Percentiles rank a stretch among this genome's conserved stretches.
phyloP scores from a whole-genome alignment of 164 flowering plant species.

The Brasenia schreberi region DNA sequence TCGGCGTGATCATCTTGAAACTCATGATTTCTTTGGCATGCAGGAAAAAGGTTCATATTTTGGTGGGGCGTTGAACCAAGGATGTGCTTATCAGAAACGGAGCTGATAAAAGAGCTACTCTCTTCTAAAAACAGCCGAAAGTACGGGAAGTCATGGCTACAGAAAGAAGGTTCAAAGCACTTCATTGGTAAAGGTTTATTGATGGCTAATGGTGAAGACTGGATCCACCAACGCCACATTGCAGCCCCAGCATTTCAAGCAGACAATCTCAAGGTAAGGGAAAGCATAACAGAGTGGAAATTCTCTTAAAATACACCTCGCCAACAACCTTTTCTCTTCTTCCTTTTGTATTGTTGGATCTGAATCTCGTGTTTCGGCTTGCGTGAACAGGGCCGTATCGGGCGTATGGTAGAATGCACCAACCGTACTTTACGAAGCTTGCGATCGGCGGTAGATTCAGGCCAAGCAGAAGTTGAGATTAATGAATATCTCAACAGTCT shows the following conservation, averaged over 20 bases:
- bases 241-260: slow-evolving; percentile 81
- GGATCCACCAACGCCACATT: slow-evolving; percentile 85
- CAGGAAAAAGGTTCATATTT: slow-evolving; percentile 75
- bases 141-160: slow-evolving; percentile 82
- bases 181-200: slow-evolving; percentile 74
- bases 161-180: slow-evolving; percentile 63
- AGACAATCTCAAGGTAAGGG: slow-evolving; percentile 69
- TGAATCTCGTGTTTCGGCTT: background rate
- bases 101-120: slow-evolving; percentile 60
- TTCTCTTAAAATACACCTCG: background rate
- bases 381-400: slow-evolving; percentile 27
- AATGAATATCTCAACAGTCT: slow-evolving; percentile 55
- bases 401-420: slow-evolving; percentile 84
- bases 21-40: background rate
- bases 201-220: slow-evolving; percentile 87
- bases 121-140: slow-evolving; percentile 41
- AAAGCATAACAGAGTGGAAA: background rate
- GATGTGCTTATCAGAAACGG: slow-evolving; percentile 68
- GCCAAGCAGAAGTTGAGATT: slow-evolving; percentile 61
- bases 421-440: slow-evolving; percentile 39
- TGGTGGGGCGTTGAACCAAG: slow-evolving; percentile 90
- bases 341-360: background rate
- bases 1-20: background rate
- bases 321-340: too few relatives aligned
- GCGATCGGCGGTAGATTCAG: slow-evolving; percentile 22